Conservation (phyloP, 2,329 filamentous ascomycete genomes). For the Calonectria ilicicola region DNA sequence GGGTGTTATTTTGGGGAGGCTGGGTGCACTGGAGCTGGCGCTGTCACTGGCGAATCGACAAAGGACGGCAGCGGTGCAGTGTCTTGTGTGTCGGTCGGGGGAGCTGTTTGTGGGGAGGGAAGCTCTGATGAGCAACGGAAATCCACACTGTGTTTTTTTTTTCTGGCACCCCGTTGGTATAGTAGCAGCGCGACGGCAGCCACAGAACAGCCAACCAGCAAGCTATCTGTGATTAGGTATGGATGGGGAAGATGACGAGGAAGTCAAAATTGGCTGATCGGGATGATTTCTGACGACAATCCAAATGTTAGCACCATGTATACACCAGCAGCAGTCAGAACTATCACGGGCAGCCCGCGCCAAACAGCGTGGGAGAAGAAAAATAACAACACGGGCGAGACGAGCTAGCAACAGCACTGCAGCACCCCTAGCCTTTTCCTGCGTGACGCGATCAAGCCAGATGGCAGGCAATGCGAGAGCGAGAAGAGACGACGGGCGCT, state of each 20-base stretch:
- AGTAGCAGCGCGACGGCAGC: slow-evolving; percentile 8
- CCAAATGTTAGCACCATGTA: slow-evolving; percentile 13
- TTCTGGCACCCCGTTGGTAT: slow-evolving; percentile 2
- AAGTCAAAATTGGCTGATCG: slow-evolving; percentile 21
- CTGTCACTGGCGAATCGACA: slow-evolving; percentile 8
- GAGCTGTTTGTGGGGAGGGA: background rate
- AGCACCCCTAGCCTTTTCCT: background rate
- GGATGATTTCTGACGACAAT: slow-evolving; percentile 11
- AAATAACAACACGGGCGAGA: background rate
- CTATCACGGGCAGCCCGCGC: background rate
- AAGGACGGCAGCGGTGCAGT: slow-evolving; percentile 16
- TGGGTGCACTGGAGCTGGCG: slow-evolving; percentile 19
- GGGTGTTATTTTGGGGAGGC: slow-evolving; percentile 27
- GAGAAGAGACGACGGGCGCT: background rate
- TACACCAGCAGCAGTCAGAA: background rate
- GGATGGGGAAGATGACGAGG: background rate
- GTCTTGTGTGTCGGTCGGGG: background rate
- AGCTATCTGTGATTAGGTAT: background rate
- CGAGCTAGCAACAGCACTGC: background rate
- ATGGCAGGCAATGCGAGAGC: slow-evolving; percentile 5
- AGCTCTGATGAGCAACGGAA: background rate
- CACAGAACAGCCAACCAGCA: background rate
- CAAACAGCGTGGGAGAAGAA: background rate
- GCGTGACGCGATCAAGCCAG: slow-evolving; percentile 7
- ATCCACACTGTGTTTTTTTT: slow-evolving; percentile 38